Percentiles rank a stretch among this genome's conserved stretches.
These are phyloP conservation scores for Penicillium sp. DNA, from an alignment of 2,329 filamentous ascomycete species.

Conservation along the genomic window DNA sequence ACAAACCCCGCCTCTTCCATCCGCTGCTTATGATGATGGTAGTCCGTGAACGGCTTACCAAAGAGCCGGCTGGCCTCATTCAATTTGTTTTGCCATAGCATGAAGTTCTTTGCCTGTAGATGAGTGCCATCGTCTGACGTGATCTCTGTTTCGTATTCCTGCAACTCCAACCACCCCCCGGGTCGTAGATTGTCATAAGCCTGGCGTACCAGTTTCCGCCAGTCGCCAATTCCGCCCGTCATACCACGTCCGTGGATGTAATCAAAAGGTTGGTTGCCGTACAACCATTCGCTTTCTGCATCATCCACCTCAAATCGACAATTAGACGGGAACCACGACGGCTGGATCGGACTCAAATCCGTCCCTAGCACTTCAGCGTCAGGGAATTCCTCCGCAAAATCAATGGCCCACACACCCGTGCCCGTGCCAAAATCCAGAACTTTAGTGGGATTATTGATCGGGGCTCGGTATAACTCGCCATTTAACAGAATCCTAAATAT, in stretches of 20 bases:
- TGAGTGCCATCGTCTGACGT: slow-evolving; percentile 44
- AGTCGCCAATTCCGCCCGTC: slow-evolving; percentile 31
- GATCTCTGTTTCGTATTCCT: slow-evolving; percentile 40
- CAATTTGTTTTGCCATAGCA: slow-evolving; percentile 22
- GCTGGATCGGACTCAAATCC: slow-evolving; percentile 14
- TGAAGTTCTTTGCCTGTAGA: slow-evolving; percentile 16
- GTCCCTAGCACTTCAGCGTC: slow-evolving; percentile 19
- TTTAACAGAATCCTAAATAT: slow-evolving; percentile 21
- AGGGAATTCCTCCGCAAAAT: slow-evolving; percentile 23
- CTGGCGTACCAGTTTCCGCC: slow-evolving; percentile 33
- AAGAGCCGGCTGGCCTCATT: slow-evolving; percentile 28
- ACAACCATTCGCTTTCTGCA: slow-evolving; percentile 28
- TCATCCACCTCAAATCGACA: slow-evolving; percentile 37
- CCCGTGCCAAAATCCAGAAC: slow-evolving; percentile 50
- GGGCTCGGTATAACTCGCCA: slow-evolving; percentile 26
- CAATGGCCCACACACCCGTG: slow-evolving; percentile 35
- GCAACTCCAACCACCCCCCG: slow-evolving; percentile 44
- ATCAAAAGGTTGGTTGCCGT: slow-evolving; percentile 31
- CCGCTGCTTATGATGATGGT: slow-evolving; percentile 30
- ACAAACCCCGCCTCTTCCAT: slow-evolving; percentile 50
- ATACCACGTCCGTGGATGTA: slow-evolving; percentile 42
- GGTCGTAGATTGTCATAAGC: slow-evolving; percentile 38
- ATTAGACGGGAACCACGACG: slow-evolving; percentile 38
- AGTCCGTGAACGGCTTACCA: slow-evolving; percentile 32
- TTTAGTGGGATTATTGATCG: slow-evolving; percentile 18